Percentiles rank a stretch among this genome's conserved stretches.
phyloP scores from a whole-genome alignment of 176 grass and related monocot species.

The Oryza punctata region DNA sequence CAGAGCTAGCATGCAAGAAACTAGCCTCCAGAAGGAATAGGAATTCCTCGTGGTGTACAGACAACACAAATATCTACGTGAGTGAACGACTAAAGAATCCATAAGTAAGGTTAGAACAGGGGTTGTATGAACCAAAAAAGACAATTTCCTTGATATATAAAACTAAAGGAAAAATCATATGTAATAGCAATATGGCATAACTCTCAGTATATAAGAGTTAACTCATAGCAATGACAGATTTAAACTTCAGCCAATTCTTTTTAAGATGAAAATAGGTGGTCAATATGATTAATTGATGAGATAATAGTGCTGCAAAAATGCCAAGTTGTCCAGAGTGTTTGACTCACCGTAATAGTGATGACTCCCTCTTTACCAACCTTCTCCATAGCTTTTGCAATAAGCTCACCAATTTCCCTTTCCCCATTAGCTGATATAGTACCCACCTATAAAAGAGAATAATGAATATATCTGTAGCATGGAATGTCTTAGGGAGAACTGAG shows the following conservation, averaged over 20 bases:
- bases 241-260: too few species aligned
- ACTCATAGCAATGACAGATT: not conserved
- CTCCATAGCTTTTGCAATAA: slow-evolving; percentile 96
- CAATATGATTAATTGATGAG: not conserved
- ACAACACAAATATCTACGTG: not conserved
- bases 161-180: too few species aligned
- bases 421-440: slow-evolving; percentile 90
- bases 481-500: slow-evolving; percentile 9
- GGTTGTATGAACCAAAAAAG: not conserved
- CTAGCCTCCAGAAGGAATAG: not conserved
- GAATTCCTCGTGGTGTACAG: not conserved
- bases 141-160: not conserved
- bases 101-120: too few species aligned
- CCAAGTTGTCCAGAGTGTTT: slow-evolving; percentile 4
- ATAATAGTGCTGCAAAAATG: not conserved
- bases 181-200: not conserved
- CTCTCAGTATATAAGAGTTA: not conserved
- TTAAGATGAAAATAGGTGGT: too few species aligned
- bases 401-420: slow-evolving; percentile 91
- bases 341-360: slow-evolving; percentile 79
- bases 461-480: slow-evolving; percentile 34
- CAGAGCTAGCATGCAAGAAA: not conserved
- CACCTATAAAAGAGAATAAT: slow-evolving; percentile 59
- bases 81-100: not conserved
- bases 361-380: slow-evolving; percentile 97